Conservation (phyloP, 805 yeast species). For the Metschnikowia kofuensis region DNA sequence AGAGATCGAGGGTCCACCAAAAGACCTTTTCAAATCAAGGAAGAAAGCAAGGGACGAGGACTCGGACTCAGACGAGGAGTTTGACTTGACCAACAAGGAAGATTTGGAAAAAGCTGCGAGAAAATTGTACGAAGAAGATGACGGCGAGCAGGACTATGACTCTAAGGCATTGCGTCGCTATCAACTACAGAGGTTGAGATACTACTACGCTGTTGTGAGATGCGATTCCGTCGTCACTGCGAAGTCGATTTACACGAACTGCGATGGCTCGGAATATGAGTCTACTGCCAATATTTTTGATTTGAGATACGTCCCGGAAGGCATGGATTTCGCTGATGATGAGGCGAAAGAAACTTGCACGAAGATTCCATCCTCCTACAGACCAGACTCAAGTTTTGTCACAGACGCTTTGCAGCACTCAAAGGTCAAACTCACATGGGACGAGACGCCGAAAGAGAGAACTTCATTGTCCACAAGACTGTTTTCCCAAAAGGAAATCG, state of each 20-base stretch:
- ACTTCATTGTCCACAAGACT: slow-evolving; percentile 70
- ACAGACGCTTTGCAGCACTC: slow-evolving; percentile 97
- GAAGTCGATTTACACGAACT: slow-evolving; percentile 69
- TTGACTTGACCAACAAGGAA: slow-evolving; percentile 46
- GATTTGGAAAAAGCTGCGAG: slow-evolving; percentile 60
- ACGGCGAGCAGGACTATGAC: slow-evolving; percentile 81
- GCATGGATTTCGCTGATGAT: slow-evolving; percentile 75
- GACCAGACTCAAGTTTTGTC: slow-evolving; percentile 70
- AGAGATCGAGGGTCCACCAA: slow-evolving; percentile 90
- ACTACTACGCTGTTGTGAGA: slow-evolving; percentile 85
- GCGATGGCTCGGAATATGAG: slow-evolving; percentile 95
- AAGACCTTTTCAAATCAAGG: slow-evolving; percentile 58
- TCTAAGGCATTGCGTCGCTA: slow-evolving; percentile 80
- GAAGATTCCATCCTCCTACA: slow-evolving; percentile 71
- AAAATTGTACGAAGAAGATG: slow-evolving; percentile 73
- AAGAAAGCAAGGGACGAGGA: slow-evolving; percentile 33
- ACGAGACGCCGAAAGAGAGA: slow-evolving; percentile 94
- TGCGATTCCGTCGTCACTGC: slow-evolving; percentile 79
- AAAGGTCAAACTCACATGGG: slow-evolving; percentile 96
- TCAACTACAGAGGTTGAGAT: slow-evolving; percentile 88
- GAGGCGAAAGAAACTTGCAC: slow-evolving; percentile 72
- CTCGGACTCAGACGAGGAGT: slow-evolving; percentile 35
- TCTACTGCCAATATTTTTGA: slow-evolving; percentile 94
- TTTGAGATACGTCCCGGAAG: slow-evolving; percentile 89
- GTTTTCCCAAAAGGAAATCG: slow-evolving; percentile 83